Conservation (phyloP, 1,284 basidiomycete species). For the Leccinum subrobustum region DNA sequence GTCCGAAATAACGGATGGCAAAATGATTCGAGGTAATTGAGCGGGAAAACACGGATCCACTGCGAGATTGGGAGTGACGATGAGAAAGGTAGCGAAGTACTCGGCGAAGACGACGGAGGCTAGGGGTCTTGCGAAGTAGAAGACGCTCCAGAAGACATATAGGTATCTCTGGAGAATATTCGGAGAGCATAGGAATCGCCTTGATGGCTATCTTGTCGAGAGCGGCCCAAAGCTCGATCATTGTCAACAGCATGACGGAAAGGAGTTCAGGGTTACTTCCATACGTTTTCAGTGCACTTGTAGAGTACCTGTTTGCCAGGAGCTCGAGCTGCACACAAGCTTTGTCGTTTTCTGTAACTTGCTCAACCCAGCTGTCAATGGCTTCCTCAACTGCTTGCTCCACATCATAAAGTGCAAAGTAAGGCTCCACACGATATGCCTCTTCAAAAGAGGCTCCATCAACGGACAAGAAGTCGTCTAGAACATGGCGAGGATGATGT, state of each 20-base stretch:
- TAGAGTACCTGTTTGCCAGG: background rate
- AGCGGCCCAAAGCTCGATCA: background rate
- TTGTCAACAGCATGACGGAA: background rate
- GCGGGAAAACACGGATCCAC: background rate
- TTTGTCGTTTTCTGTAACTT: background rate
- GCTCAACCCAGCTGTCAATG: background rate
- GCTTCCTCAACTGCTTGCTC: background rate
- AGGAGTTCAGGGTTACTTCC: background rate
- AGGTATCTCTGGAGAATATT: background rate
- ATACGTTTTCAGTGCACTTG: background rate
- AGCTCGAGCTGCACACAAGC: background rate
- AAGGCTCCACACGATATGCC: background rate
- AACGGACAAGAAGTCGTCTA: background rate
- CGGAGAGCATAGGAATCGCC: background rate
- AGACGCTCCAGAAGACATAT: background rate
- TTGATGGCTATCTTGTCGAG: background rate
- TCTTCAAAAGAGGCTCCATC: background rate
- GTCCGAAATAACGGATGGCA: background rate
- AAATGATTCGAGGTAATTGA: background rate
- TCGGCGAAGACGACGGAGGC: background rate
- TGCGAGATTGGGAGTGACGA: background rate
- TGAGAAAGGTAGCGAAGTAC: background rate
- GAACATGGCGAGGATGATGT: background rate
- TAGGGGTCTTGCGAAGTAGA: background rate
- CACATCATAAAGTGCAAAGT: background rate